phyloP scores from a whole-genome alignment of 2,329 filamentous ascomycete species.

The Calonectria multiphialidica region DNA sequence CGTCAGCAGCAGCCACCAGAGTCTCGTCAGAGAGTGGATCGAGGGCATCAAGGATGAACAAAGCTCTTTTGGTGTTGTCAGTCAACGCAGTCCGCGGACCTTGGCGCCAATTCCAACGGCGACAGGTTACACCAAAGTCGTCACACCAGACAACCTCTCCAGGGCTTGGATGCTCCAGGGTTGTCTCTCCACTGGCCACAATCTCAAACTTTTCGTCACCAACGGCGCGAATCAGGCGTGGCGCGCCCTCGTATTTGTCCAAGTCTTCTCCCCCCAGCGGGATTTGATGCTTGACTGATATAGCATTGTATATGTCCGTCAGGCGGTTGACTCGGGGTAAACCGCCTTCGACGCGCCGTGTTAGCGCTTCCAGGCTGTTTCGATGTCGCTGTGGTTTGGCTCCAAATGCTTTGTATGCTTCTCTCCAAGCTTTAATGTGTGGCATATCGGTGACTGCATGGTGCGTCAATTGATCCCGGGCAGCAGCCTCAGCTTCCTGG shows the following conservation, averaged over 20 bases:
- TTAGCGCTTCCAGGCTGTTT: slow-evolving; percentile 32
- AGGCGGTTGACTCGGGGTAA: slow-evolving; percentile 34
- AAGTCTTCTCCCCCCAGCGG: slow-evolving; percentile 35
- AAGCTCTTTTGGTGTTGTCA: neutral
- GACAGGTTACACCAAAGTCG: slow-evolving; percentile 31
- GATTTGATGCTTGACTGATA: slow-evolving; percentile 35
- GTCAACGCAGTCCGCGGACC: slow-evolving; percentile 30
- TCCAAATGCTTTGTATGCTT: slow-evolving; percentile 32
- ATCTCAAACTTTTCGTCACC: slow-evolving; percentile 25
- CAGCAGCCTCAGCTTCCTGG: slow-evolving; percentile 26
- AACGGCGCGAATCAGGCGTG: slow-evolving; percentile 24
- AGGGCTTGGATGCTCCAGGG: slow-evolving; percentile 16
- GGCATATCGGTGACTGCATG: slow-evolving; percentile 28
- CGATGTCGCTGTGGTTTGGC: slow-evolving; percentile 30
- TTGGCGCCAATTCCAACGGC: slow-evolving; percentile 37
- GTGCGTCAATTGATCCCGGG: neutral
- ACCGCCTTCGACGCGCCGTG: slow-evolving; percentile 27
- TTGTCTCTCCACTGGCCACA: slow-evolving; percentile 6
- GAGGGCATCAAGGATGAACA: slow-evolving; percentile 21
- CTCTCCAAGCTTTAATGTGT: slow-evolving; percentile 33
- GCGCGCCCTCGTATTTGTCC: slow-evolving; percentile 32
- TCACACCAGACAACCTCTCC: slow-evolving; percentile 37
- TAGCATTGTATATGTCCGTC: slow-evolving; percentile 38
- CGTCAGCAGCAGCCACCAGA: slow-evolving; percentile 4
- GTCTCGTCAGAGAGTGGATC: slow-evolving; percentile 12